Conservation (phyloP, 2,329 filamentous ascomycete species). For the Alternaria tenuissima region DNA sequence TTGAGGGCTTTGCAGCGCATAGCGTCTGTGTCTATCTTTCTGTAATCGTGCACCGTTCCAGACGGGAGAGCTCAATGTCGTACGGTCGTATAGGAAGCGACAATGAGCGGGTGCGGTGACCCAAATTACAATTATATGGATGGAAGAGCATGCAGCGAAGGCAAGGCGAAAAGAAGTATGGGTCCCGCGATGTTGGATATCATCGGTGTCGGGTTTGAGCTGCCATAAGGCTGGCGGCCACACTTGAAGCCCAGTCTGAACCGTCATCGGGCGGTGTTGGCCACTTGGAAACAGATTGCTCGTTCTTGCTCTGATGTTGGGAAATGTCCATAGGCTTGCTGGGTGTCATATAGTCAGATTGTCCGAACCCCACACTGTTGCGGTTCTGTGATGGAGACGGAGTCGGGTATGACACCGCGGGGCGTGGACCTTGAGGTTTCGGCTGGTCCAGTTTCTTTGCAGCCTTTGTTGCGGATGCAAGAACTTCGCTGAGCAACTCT, state of each 20-base stretch:
- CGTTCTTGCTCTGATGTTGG: slow-evolving; percentile 51
- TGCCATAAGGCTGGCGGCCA: slow-evolving; percentile 72
- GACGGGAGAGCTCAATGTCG: slow-evolving; percentile 47
- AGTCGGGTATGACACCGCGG: slow-evolving; percentile 71
- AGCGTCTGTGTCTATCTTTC: slow-evolving; percentile 32
- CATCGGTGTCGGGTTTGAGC: slow-evolving; percentile 50
- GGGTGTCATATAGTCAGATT: slow-evolving; percentile 66
- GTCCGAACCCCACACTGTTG: slow-evolving; percentile 77
- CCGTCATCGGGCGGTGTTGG: slow-evolving; percentile 93
- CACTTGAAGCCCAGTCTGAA: slow-evolving; percentile 82
- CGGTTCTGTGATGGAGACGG: slow-evolving; percentile 84
- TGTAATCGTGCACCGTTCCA: slow-evolving; percentile 48
- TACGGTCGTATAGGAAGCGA: slow-evolving; percentile 46
- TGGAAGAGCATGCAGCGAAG: slow-evolving; percentile 39
- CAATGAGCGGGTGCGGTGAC: slow-evolving; percentile 38
- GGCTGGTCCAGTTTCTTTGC: slow-evolving; percentile 71
- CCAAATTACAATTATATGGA: slow-evolving; percentile 45
- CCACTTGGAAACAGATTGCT: slow-evolving; percentile 73
- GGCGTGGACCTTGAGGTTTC: slow-evolving; percentile 61
- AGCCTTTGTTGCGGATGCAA: slow-evolving; percentile 78
- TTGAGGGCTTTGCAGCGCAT: slow-evolving; percentile 29
- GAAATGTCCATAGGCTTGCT: slow-evolving; percentile 76
- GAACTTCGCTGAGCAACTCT: slow-evolving; percentile 88
- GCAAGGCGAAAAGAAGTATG: slow-evolving; percentile 27
- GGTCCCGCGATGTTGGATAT: slow-evolving; percentile 21